Conservation (phyloP, 2,329 filamentous ascomycete genomes). For the Aureobasidium sp. region DNA sequence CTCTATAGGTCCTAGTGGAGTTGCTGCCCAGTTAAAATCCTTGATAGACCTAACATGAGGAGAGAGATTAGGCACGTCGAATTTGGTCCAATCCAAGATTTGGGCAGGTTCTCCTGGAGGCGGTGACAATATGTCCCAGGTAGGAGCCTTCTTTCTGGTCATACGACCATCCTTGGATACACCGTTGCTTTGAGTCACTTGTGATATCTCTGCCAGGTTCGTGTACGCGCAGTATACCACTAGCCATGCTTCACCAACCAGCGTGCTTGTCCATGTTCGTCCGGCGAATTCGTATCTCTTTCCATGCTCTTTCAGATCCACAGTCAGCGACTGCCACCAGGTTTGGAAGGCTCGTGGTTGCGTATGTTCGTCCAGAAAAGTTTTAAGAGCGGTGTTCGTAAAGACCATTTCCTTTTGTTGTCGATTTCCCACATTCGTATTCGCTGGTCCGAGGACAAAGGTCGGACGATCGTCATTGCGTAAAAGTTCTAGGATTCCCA, state of each 20-base stretch:
- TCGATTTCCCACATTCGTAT: background rate
- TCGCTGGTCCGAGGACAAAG: constrained; percentile 5
- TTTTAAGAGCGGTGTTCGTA: constrained; percentile 5
- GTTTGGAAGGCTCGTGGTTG: background rate
- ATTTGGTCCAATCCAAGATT: constrained; percentile 26
- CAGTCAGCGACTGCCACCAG: background rate
- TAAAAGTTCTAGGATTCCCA: constrained; percentile 16
- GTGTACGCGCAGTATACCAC: constrained; percentile 14
- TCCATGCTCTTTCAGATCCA: background rate
- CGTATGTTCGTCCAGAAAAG: background rate
- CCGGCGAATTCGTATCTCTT: constrained; percentile 1
- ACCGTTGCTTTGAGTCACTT: background rate
- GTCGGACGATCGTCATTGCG: constrained; percentile 14
- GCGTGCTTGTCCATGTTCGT: constrained; percentile 10
- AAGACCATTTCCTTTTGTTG: constrained; percentile 1
- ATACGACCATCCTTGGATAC: background rate
- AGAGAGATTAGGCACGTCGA: constrained; percentile 20
- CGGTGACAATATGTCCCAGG: constrained; percentile 1
- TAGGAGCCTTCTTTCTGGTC: background rate
- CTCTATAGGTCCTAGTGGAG: constrained; percentile 25
- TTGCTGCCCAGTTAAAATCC: constrained; percentile 26
- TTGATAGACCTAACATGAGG: constrained; percentile 24
- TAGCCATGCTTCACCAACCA: background rate
- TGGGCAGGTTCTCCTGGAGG: background rate
- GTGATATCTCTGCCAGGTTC: background rate